Conservation (phyloP, 1,139 yeast genomes). For the Candida sanyaensis region DNA sequence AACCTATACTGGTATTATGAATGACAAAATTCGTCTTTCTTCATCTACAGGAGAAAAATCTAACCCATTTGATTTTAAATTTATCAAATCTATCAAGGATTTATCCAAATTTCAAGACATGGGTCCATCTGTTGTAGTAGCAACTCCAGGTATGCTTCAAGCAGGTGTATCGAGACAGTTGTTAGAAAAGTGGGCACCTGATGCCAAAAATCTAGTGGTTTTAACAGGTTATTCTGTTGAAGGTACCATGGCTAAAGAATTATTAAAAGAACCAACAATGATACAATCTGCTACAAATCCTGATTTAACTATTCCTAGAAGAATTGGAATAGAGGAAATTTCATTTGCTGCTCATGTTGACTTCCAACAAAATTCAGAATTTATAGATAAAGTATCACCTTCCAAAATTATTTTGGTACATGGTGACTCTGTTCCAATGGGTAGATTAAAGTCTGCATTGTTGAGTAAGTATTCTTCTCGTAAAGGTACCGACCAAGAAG, state of each 20-base stretch:
- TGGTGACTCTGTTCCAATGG: conserved; percentile 99
- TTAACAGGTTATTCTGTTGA: conserved; percentile 98
- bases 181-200: conserved; percentile 97
- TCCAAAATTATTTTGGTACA: conserved; percentile 85
- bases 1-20: conserved; percentile 96
- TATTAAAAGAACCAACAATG: conserved; percentile 84
- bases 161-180: conserved; percentile 92
- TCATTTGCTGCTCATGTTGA: conserved; percentile 99
- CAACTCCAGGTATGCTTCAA: conserved; percentile 98
- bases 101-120: conserved; percentile 87
- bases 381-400: conserved; percentile 86
- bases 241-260: conserved; percentile 94
- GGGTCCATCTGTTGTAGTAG: conserved; percentile 95
- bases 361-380: conserved; percentile 87
- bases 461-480: conserved; percentile 81
- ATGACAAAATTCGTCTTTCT: conserved; percentile 83
- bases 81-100: conserved; percentile 75
- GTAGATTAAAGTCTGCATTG: conserved; percentile 89
- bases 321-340: conserved; percentile 88
- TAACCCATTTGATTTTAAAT: conserved; percentile 90
- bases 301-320: conserved; percentile 81
- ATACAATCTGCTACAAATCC: conserved; percentile 81
- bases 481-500: conserved; percentile 87
- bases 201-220: conserved; percentile 82
- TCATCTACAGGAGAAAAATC: conserved; percentile 32